Percentiles rank a stretch among this genome's conserved stretches.
Conservation (phyloP, 208 protist species). For the Acanthamoeba divionensis region DNA sequence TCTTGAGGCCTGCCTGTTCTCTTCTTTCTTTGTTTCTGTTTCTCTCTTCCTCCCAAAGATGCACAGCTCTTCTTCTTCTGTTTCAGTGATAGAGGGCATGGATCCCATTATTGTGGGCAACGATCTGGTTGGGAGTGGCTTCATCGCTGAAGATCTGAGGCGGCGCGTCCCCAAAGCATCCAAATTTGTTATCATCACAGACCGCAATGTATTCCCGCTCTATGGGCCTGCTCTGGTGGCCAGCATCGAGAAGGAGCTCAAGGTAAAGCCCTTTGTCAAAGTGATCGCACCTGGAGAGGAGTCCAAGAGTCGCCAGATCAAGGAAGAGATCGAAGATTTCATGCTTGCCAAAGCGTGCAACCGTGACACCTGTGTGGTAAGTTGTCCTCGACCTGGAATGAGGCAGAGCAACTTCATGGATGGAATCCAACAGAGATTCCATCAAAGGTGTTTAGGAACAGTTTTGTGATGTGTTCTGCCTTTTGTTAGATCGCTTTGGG, state of each 20-base stretch:
- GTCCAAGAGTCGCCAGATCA: constrained; percentile 69
- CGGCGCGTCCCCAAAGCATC: constrained; percentile 55
- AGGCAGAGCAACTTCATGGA: background rate
- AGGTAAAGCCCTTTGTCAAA: constrained; percentile 58
- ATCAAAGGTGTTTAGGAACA: background rate
- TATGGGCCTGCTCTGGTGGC: constrained; percentile 22
- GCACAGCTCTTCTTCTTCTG: too few species aligned
- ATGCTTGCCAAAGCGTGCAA: constrained; percentile 62
- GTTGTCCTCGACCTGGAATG: background rate
- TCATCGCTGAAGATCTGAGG: background rate
- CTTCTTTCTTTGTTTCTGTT: too few species aligned
- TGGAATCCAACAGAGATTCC: too few species aligned
- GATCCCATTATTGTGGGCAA: constrained; percentile 38
- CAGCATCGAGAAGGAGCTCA: constrained; percentile 47
- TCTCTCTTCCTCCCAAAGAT: too few species aligned
- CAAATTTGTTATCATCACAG: constrained; percentile 64
- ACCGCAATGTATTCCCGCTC: constrained; percentile 56
- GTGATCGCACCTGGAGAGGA: constrained; percentile 60
- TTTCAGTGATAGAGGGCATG: constrained; percentile 20
- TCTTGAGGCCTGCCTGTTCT: too few species aligned
- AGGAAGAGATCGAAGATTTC: constrained; percentile 75
- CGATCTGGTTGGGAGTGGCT: background rate
- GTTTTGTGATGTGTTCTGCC: background rate
- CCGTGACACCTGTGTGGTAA: constrained; percentile 72
- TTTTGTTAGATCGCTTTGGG: constrained; percentile 73